Base-by-base conservation (phyloP, 2,329 filamentous ascomycete species). In the Apiospora malaysiana region DNA sequence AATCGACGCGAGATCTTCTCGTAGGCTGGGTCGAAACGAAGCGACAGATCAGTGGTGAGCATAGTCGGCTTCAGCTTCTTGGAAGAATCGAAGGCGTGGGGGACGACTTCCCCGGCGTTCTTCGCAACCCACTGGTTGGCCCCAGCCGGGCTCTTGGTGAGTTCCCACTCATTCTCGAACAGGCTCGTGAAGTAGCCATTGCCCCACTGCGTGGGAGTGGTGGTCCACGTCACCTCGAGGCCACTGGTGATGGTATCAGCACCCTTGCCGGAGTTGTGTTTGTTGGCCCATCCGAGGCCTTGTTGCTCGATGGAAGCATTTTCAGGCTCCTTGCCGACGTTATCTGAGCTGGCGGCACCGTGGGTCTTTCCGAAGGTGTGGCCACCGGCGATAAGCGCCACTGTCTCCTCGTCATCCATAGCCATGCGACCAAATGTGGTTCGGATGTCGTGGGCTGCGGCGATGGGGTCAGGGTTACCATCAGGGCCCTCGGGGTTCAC, bases 311-410 rank as follows among this genome's bases (percentile, higher is more conserved):
- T 81, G 51, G 81, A 79, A 69, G 91, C 91, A 10, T 83, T 91
- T 76, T 90, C 87, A 23, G 93, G 93, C 81, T 93, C 92, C 32
- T 84, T 82, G 70, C 91, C 91, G 68, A 93, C 86, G 76, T 93
- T 87, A 73, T 88, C 86, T 21, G 86, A 83, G 21, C 89, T 83
- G 70, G 83, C 92, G 43, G 92, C 92, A 76, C 92, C 92, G 81
- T 95, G 92, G 0, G 92, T 93, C 88, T 95, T 95, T 77, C 92
- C 92, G 75, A 95, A 93, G 37, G 89, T 87, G 85, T 95, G 93
- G 49, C 93, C 93, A 78, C 93, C 93, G 51, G 91, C 91, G 78
- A 95, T 94, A 65, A 95, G 84, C 21, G 93, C 92, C 69, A 93
- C 92, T 0, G 93, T 95, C 85, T 95, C 93, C 82, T 93, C 90